Evolutionary conservation across 148 eudicot species (phyloP).

Genomic region (Selenicereus undatus): DNA sequence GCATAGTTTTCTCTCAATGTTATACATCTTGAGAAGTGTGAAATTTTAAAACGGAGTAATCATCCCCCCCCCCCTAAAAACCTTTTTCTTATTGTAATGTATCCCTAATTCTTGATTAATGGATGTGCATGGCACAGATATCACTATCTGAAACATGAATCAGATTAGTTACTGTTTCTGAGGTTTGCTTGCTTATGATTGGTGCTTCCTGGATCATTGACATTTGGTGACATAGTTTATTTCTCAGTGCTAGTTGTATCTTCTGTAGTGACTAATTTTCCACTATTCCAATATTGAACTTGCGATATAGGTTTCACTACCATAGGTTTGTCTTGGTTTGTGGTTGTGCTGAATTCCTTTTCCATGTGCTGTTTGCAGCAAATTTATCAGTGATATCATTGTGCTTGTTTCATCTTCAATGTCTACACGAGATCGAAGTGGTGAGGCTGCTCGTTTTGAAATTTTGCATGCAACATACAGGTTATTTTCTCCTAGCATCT

Average conservation of each 20-base stretch:
- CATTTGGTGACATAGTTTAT: background rate
- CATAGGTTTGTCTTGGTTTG: background rate
- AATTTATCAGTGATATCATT: slow-evolving; percentile 76
- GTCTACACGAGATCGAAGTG: slow-evolving; percentile 64
- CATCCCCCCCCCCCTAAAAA: too few species aligned
- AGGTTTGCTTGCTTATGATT: background rate
- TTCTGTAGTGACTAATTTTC: background rate
- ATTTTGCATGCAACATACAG: slow-evolving; percentile 76
- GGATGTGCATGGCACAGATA: too few species aligned
- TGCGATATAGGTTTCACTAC: background rate
- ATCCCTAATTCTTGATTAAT: too few species aligned
- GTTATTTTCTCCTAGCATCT: slow-evolving; percentile 25
- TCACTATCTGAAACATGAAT: background rate
- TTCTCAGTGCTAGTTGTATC: background rate
- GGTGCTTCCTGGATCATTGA: background rate
- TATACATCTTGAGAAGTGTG: too few species aligned
- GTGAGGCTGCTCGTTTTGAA: slow-evolving; percentile 92
- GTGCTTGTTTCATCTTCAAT: slow-evolving; percentile 82
- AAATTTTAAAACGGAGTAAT: too few species aligned
- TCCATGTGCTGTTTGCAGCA: slow-evolving; percentile 45
- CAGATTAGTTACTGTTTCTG: background rate
- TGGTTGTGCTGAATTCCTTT: slow-evolving; percentile 6
- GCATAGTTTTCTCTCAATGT: too few species aligned
- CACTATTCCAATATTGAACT: background rate
- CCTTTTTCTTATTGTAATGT: too few species aligned